These are phyloP conservation scores for Lignosus rhinocerotis DNA, from an alignment of 1,284 basidiomycete genomes.

Conservation along the genomic window DNA sequence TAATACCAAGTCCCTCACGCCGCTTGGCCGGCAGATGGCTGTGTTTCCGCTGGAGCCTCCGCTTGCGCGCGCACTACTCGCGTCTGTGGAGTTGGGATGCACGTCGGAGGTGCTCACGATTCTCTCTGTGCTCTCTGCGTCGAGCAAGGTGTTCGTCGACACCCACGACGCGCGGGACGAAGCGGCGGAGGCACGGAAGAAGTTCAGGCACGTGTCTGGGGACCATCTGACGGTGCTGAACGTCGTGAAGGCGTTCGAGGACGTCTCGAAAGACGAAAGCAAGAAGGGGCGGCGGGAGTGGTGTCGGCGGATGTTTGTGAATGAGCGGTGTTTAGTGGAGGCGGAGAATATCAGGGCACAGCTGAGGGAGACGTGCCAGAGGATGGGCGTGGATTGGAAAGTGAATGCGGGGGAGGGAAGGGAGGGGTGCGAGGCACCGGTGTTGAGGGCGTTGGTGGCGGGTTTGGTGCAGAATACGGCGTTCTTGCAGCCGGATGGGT, in stretches of 20 bases:
- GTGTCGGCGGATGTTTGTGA: conserved; percentile 84
- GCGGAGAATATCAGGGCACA: conserved; percentile 84
- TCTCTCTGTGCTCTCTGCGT: conserved; percentile 77
- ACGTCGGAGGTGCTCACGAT: conserved; percentile 77
- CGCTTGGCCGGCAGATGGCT: conserved; percentile 78
- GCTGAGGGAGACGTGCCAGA: conserved; percentile 66
- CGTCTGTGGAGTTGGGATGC: conserved; percentile 71
- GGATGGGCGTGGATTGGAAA: conserved; percentile 62
- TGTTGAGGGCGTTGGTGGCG: conserved; percentile 67
- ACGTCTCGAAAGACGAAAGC: conserved; percentile 46
- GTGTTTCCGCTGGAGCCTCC: conserved; percentile 83
- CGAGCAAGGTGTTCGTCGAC: conserved; percentile 75
- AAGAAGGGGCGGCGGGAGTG: conserved; percentile 64
- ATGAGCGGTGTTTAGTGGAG: conserved; percentile 84
- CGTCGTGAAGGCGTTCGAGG: conserved; percentile 78
- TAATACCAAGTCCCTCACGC: conserved; percentile 62
- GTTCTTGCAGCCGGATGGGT: conserved; percentile 78
- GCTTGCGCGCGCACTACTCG: conserved; percentile 76
- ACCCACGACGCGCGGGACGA: conserved; percentile 70
- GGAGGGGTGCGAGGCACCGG: conserved; percentile 30
- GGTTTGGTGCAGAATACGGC: conserved; percentile 86
- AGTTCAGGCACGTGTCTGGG: conserved; percentile 83
- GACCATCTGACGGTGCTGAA: conserved; percentile 92
- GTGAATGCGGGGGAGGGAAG: conserved; percentile 61
- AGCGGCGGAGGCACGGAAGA: conserved; percentile 66